Percentiles rank a stretch among this genome's conserved stretches.
Evolutionary conservation across 2,329 filamentous ascomycete species (phyloP).

Genomic region (Hysterium pulicare): DNA sequence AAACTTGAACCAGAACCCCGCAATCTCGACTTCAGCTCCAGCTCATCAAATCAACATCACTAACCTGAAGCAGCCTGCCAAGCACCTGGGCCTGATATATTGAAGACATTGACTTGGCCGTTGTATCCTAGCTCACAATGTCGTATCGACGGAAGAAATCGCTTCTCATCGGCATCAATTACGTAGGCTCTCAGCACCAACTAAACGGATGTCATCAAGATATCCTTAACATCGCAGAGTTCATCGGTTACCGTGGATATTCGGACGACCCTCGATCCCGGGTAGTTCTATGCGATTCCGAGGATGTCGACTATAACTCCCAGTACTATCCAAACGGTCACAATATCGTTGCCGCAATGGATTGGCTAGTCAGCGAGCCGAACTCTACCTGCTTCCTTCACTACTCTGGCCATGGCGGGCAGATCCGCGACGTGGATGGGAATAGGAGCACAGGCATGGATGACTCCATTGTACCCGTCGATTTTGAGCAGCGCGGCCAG

Average conservation of each 20-base stretch:
- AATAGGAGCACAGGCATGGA: constrained; percentile 36
- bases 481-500: constrained; percentile 52
- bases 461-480: constrained; percentile 54
- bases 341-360: constrained; percentile 52
- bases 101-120: too few relatives aligned
- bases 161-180: constrained; percentile 55
- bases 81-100: too few relatives aligned
- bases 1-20: too few relatives aligned
- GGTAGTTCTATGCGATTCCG: constrained; percentile 44
- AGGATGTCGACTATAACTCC: constrained; percentile 24
- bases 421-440: constrained; percentile 47
- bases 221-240: constrained; percentile 48
- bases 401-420: constrained; percentile 59
- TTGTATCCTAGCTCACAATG: too few relatives aligned
- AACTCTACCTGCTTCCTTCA: constrained; percentile 54
- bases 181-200: constrained; percentile 42
- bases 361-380: constrained; percentile 56
- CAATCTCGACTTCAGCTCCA: too few relatives aligned
- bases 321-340: constrained; percentile 40
- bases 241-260: constrained; percentile 45
- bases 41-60: too few relatives aligned
- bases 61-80: too few relatives aligned
- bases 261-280: constrained; percentile 39
- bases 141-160: constrained; percentile 33
- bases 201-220: constrained; percentile 50